phyloP scores from a whole-genome alignment of 768 basidiomycete genomes.

The Tremella fuciformis region DNA sequence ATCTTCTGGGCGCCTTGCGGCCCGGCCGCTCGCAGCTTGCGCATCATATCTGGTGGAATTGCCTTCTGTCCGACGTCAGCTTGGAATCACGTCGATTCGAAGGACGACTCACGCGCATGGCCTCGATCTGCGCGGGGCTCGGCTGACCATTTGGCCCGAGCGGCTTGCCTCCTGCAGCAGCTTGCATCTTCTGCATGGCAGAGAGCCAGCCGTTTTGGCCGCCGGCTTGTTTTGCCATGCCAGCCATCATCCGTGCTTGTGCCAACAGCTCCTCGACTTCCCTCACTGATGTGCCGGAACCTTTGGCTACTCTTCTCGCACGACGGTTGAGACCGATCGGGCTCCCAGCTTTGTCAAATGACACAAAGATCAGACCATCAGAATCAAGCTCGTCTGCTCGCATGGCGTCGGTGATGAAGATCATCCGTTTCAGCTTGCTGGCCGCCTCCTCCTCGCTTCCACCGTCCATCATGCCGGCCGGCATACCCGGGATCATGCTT shows the following conservation, averaged over 20 bases:
- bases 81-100: background rate
- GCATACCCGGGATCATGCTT: conserved; percentile 96
- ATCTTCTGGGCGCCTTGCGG: conserved; percentile 64
- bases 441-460: conserved; percentile 87
- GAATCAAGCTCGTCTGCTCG: conserved; percentile 88
- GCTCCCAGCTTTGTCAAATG: conserved; percentile 46
- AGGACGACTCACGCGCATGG: conserved; percentile 70
- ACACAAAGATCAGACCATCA: conserved; percentile 85
- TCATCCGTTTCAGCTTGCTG: conserved; percentile 90
- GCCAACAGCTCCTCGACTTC: conserved; percentile 97
- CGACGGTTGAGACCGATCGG: conserved; percentile 76
- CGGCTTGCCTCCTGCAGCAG: conserved; percentile 77
- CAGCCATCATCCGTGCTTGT: conserved; percentile 98
- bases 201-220: conserved; percentile 94
- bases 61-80: conserved; percentile 60
- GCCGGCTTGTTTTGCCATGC: conserved; percentile 96
- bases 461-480: conserved; percentile 75
- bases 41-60: conserved; percentile 92
- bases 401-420: conserved; percentile 99
- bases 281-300: conserved; percentile 88
- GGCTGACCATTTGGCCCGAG: conserved; percentile 85
- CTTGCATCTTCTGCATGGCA: conserved; percentile 90
- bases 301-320: conserved; percentile 82
- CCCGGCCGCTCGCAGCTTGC: conserved; percentile 69
- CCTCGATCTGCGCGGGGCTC: conserved; percentile 86